phyloP scores from a whole-genome alignment of 495 filamentous ascomycete species.

The Glonium stellatum region DNA sequence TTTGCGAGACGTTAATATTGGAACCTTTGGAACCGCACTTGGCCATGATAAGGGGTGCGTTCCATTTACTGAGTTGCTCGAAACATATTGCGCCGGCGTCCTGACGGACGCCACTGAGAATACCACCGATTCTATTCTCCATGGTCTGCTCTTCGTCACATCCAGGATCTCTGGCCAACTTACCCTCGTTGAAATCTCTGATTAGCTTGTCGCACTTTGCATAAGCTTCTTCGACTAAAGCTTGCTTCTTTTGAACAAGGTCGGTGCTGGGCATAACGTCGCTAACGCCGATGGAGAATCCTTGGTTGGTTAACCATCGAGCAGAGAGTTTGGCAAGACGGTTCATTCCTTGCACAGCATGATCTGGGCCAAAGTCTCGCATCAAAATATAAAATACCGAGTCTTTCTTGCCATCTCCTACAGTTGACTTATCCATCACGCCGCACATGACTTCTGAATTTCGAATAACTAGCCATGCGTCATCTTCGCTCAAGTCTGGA shows the following conservation, averaged over 20 bases:
- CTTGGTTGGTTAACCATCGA: constrained; percentile 77
- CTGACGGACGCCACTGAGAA: constrained; percentile 83
- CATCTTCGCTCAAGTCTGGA: constrained; percentile 75
- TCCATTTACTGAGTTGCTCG: constrained; percentile 78
- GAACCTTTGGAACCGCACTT: constrained; percentile 94
- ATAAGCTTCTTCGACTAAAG: constrained; percentile 73
- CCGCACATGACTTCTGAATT: constrained; percentile 99
- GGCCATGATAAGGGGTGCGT: constrained; percentile 93
- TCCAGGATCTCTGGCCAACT: constrained; percentile 74
- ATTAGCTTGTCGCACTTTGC: constrained; percentile 79
- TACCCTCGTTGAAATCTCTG: constrained; percentile 64
- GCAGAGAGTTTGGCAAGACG: constrained; percentile 84
- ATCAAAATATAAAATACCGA: constrained; percentile 95
- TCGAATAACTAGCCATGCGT: constrained; percentile 82
- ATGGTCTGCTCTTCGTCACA: constrained; percentile 87
- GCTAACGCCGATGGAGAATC: constrained; percentile 92
- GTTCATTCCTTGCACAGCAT: constrained; percentile 89
- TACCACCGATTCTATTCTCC: constrained; percentile 83
- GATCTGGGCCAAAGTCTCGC: constrained; percentile 84
- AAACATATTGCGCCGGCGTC: constrained; percentile 90
- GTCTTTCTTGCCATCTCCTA: constrained; percentile 95
- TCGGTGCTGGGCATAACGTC: constrained; percentile 77
- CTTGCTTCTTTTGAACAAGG: constrained; percentile 62
- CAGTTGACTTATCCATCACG: constrained; percentile 92
- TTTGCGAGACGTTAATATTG: constrained; percentile 96